Evolutionary conservation across 163 green algal species (phyloP).

Genomic region (Volvox carteri): DNA sequence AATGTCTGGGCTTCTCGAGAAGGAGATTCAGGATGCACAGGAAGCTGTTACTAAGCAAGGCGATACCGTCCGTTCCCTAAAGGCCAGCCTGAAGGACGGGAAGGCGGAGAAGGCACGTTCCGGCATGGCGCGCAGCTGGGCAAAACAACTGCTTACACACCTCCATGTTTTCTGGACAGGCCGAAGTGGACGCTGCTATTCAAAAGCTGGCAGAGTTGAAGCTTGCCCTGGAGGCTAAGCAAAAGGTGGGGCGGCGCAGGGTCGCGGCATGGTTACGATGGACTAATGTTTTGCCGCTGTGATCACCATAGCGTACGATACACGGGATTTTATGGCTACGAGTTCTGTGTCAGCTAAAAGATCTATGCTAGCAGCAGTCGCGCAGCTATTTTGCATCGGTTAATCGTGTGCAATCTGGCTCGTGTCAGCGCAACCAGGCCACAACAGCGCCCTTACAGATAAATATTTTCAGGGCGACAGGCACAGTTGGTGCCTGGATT

Average conservation of each 20-base stretch:
- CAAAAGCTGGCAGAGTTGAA: slow-evolving; percentile 93
- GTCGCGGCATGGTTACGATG: not conserved
- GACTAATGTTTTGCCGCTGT: too few species aligned
- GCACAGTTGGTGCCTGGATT: too few species aligned
- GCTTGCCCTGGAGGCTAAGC: slow-evolving; percentile 79
- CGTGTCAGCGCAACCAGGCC: not conserved
- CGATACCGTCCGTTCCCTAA: slow-evolving; percentile 92
- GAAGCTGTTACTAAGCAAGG: slow-evolving; percentile 88
- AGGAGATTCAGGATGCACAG: slow-evolving; percentile 75
- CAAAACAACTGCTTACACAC: not conserved
- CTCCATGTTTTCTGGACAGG: slow-evolving; percentile 20
- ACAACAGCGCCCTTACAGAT: too few species aligned
- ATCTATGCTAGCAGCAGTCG: too few species aligned
- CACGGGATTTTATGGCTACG: too few species aligned
- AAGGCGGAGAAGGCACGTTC: slow-evolving; percentile 76
- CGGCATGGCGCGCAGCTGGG: not conserved
- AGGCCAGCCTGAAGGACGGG: slow-evolving; percentile 89
- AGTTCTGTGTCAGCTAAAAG: too few species aligned
- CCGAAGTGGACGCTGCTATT: slow-evolving; percentile 91
- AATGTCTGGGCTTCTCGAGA: slow-evolving; percentile 65
- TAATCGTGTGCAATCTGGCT: not conserved
- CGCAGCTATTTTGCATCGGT: not conserved
- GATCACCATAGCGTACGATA: too few species aligned
- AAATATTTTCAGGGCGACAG: too few species aligned
- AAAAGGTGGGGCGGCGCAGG: slow-evolving; percentile 71